Evolutionary conservation across 306 rosid species (phyloP).

Genomic region (Oxytropis ochrocephala): DNA sequence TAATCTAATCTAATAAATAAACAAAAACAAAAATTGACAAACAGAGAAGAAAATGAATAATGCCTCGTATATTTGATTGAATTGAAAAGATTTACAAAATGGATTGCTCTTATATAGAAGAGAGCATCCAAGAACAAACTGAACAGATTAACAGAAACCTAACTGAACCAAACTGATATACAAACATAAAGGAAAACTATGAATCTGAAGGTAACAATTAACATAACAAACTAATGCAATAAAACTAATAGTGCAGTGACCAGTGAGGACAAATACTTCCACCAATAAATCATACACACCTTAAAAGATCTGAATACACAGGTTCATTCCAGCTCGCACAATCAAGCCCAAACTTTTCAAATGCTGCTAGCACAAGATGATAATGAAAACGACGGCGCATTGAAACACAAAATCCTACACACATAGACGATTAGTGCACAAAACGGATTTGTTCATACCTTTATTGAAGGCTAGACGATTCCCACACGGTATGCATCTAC

Average conservation of each 20-base stretch:
- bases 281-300: constrained; percentile 23
- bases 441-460: constrained; percentile 37
- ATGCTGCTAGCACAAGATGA: constrained; percentile 41
- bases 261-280: no score
- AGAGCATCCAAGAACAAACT: no score
- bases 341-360: constrained; percentile 83
- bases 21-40: background rate
- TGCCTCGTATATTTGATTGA: no score
- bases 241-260: no score
- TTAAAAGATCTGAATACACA: constrained; percentile 71
- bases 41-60: no score
- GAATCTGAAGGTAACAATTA: no score
- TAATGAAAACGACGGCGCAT: background rate
- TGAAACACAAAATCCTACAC: background rate
- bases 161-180: no score
- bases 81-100: no score
- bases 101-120: no score
- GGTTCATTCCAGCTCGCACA: constrained; percentile 94
- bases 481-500: constrained; percentile 71
- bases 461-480: constrained; percentile 74
- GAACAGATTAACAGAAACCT: no score
- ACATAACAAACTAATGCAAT: no score
- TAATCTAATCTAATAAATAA: background rate
- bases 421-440: background rate
- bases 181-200: no score